Percentiles rank a stretch among this genome's conserved stretches.
Conservation (phyloP, 73 alveolate genomes). For the Paraurostyla sp. region DNA sequence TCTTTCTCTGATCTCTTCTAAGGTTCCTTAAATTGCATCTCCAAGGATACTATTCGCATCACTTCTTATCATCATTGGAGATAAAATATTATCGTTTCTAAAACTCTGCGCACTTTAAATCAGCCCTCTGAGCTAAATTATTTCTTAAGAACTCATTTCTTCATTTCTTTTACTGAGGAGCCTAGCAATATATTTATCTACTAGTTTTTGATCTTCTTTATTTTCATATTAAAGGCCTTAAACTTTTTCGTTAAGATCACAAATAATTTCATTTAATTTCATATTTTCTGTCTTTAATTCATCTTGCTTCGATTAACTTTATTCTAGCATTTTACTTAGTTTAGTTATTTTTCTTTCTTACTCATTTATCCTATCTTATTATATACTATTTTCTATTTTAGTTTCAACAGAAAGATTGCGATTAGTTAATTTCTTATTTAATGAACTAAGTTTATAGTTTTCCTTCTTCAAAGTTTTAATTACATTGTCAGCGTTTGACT, state of each 20-base stretch:
- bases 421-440: background rate
- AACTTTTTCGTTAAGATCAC: background rate
- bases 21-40: background rate
- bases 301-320: no score
- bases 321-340: no score
- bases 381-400: no score
- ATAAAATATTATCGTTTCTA: background rate
- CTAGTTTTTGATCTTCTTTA: background rate
- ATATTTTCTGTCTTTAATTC: no score
- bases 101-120: background rate
- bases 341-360: no score
- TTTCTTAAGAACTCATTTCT: background rate
- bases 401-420: no score
- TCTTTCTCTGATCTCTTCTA: background rate
- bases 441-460: background rate
- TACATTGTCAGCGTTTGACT: background rate
- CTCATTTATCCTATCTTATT: no score
- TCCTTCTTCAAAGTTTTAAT: background rate
- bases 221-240: background rate
- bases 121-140: background rate
- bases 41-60: slow-evolving; percentile 5
- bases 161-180: slow-evolving; percentile 8
- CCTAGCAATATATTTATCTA: slow-evolving; percentile 3
- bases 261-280: background rate
- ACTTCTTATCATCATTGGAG: background rate